A percentile compares a stretch with the other conserved stretches of the same genome.
phyloP scores from a whole-genome alignment of 345 rosid species.

The Populus simonii region DNA sequence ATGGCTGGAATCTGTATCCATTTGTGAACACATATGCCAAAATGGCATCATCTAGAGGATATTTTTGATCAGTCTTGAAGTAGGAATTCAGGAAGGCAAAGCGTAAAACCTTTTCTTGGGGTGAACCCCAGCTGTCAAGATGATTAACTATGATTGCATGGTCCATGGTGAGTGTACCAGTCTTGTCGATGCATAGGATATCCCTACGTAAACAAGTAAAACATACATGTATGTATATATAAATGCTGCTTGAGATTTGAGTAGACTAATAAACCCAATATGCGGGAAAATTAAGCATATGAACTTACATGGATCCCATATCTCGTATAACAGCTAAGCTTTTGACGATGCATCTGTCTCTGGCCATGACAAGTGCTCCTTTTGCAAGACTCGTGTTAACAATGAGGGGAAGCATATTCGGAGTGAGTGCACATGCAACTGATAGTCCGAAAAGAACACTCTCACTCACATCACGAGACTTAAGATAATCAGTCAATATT shows the following conservation, averaged over 20 bases:
- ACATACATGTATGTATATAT: not conserved
- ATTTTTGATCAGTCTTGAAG: slow-evolving; percentile 72
- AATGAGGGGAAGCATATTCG: slow-evolving; percentile 76
- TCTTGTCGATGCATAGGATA: slow-evolving; percentile 69
- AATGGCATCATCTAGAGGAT: slow-evolving; percentile 75
- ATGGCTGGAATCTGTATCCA: slow-evolving; percentile 59
- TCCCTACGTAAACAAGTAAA: slow-evolving; percentile 38
- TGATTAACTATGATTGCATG: slow-evolving; percentile 52
- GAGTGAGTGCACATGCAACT: slow-evolving; percentile 69
- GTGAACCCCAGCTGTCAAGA: slow-evolving; percentile 50
- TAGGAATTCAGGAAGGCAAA: slow-evolving; percentile 65
- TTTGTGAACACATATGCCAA: slow-evolving; percentile 63
- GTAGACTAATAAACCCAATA: not conserved
- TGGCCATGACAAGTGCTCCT: slow-evolving; percentile 81
- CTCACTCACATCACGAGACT: slow-evolving; percentile 35
- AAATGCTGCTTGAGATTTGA: not conserved
- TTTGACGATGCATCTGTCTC: slow-evolving; percentile 66
- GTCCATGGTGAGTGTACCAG: slow-evolving; percentile 76
- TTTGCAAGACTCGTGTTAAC: slow-evolving; percentile 68
- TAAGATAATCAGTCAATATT: slow-evolving; percentile 31
- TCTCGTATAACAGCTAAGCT: slow-evolving; percentile 57
- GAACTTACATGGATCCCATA: slow-evolving; percentile 74
- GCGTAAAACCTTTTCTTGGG: slow-evolving; percentile 49
- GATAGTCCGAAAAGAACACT: slow-evolving; percentile 61
- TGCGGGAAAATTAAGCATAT: not conserved